Percentiles rank a stretch among this genome's conserved stretches.
These are phyloP conservation scores for Ogataea wickerhamii DNA, from an alignment of 805 yeast genomes.

Conservation along the genomic window DNA sequence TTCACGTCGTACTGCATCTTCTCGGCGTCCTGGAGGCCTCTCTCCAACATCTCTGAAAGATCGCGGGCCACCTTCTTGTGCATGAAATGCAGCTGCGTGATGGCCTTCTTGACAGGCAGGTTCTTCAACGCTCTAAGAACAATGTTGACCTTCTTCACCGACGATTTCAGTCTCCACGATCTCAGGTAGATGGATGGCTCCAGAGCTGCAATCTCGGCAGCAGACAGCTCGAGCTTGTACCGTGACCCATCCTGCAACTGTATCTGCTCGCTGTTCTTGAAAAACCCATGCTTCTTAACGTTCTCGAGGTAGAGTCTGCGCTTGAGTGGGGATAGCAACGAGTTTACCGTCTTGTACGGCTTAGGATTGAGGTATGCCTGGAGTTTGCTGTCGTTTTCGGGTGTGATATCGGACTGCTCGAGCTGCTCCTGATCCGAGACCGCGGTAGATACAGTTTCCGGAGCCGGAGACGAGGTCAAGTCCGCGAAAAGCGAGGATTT, in stretches of 20 bases:
- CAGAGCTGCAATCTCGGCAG: slow-evolving; percentile 67
- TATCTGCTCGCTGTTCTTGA: slow-evolving; percentile 56
- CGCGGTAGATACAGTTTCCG: slow-evolving; percentile 1
- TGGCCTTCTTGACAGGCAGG: slow-evolving; percentile 69
- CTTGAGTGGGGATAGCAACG: slow-evolving; percentile 67
- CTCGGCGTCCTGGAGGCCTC: slow-evolving; percentile 68
- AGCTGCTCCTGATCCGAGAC: slow-evolving; percentile 3
- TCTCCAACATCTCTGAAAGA: slow-evolving; percentile 67
- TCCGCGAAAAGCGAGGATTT: slow-evolving; percentile 29
- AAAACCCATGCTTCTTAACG: slow-evolving; percentile 62
- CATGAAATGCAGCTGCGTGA: slow-evolving; percentile 88
- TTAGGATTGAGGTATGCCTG: slow-evolving; percentile 50
- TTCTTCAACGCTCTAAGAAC: slow-evolving; percentile 75
- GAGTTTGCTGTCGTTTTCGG: slow-evolving; percentile 34
- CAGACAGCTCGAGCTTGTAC: slow-evolving; percentile 49
- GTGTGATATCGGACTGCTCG: slow-evolving; percentile 18
- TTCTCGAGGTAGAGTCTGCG: slow-evolving; percentile 57
- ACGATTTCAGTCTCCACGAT: slow-evolving; percentile 80
- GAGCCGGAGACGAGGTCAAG: slow-evolving; percentile 18
- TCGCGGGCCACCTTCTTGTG: slow-evolving; percentile 77
- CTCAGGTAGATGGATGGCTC: slow-evolving; percentile 86
- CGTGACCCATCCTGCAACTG: slow-evolving; percentile 40
- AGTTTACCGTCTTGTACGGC: slow-evolving; percentile 53
- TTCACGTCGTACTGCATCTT: slow-evolving; percentile 55
- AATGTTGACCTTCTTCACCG: slow-evolving; percentile 81